Percentiles rank a stretch among this genome's conserved stretches.
Evolutionary conservation across 1,139 yeast species (phyloP).

Genomic region (Candida smagusa): DNA sequence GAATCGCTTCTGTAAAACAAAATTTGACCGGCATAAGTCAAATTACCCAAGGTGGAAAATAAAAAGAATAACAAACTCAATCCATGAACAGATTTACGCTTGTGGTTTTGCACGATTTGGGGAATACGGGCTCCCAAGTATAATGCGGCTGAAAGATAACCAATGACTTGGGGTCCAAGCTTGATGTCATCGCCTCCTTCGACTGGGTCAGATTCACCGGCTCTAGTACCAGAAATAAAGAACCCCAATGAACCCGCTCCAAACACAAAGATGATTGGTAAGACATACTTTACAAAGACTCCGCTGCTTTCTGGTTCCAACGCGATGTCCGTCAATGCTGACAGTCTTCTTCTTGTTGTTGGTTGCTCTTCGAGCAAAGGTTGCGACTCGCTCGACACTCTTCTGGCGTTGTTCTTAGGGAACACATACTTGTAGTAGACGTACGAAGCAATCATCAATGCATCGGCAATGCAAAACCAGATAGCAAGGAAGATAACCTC

Average conservation of each 20-base stretch:
- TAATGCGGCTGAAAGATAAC: slow-evolving; percentile 66
- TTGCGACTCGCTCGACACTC: slow-evolving; percentile 4
- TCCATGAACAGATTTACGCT: slow-evolving; percentile 69
- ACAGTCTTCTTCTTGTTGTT: slow-evolving; percentile 39
- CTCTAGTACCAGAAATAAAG: slow-evolving; percentile 40
- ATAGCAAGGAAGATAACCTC: slow-evolving; percentile 67
- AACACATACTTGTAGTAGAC: slow-evolving; percentile 50
- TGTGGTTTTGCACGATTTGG: slow-evolving; percentile 70
- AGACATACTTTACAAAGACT: slow-evolving; percentile 47
- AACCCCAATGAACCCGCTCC: slow-evolving; percentile 67
- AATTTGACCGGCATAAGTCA: slow-evolving; percentile 76
- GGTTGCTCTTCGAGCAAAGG: slow-evolving; percentile 12
- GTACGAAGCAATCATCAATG: slow-evolving; percentile 59
- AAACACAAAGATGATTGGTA: slow-evolving; percentile 64
- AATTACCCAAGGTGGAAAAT: slow-evolving; percentile 71
- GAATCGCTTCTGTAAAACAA: slow-evolving; percentile 61
- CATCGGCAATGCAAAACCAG: slow-evolving; percentile 74
- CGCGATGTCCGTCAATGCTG: slow-evolving; percentile 44
- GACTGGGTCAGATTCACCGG: slow-evolving; percentile 11
- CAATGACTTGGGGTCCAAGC: slow-evolving; percentile 67
- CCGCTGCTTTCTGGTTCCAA: slow-evolving; percentile 43
- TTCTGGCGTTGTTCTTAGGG: slow-evolving; percentile 28
- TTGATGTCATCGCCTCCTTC: slow-evolving; percentile 25
- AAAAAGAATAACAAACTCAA: slow-evolving; percentile 71
- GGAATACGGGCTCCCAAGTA: slow-evolving; percentile 80